Evolutionary conservation across 2,329 filamentous ascomycete genomes (phyloP), one percentile per base, ranked within the genome.

Genomic region (Arachnomyces sp.): DNA sequence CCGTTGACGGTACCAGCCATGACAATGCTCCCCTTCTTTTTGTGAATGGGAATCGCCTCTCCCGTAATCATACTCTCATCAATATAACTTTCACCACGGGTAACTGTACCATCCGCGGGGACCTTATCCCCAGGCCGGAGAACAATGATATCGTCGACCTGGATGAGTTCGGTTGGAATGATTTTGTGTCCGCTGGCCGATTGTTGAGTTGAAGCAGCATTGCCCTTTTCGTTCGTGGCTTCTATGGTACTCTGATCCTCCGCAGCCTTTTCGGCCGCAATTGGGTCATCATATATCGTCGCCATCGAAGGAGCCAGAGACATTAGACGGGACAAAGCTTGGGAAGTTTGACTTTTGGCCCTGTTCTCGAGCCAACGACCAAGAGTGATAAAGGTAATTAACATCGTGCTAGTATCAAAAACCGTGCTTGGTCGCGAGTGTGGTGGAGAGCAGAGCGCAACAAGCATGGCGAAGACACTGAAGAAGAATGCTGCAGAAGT

Each of bases 61-160:
- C 92, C 92, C 4, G 92, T 98, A 36, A 98, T 89, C 90, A 96
- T 96, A 58, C 88, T 95, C 66, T 98, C 92, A 51, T 98, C 88
- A 15, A 95, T 78, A 55, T 93, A 95, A 28, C 87, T 94, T 63
- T 95, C 86, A 25, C 92, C 92, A 39, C 84, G 80, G 41, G 87
- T 86, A 38, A 98, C 77, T 7, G 79, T 74, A 35, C 92, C 92
- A 59, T 98, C 92, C 1, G 90, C 90, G 2, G 92, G 90, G 43
- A 98, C 87, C 68, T 96, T 96, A 67, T 96, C 92, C 39, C 92
- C 92, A 5, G 92, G 92, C 41, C 87, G 84, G 40, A 98, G 76
- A 46, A 96, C 80, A 43, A 96, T 89, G 49, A 98, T 78, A 59
- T 98, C 92, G 33, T 88, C 88, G 8, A 95, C 84, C 61, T 96